Percentiles rank a stretch among this genome's conserved stretches.
Evolutionary conservation across 1,284 basidiomycete genomes (phyloP).

Genomic region (Neonothopanus nambi): DNA sequence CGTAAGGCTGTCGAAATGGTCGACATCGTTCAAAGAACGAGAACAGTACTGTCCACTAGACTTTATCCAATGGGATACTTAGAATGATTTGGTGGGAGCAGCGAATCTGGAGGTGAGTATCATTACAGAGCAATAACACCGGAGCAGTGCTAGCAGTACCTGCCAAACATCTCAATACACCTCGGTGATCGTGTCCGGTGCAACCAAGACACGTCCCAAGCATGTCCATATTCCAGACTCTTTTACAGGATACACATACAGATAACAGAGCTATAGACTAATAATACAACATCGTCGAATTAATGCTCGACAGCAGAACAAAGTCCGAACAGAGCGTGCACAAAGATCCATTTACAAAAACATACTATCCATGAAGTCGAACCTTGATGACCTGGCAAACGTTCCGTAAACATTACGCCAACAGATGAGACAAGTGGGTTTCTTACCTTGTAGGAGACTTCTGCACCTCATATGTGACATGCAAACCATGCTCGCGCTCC

Average conservation of each 20-base stretch:
- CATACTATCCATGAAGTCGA: constrained; percentile 34
- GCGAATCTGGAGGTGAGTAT: background rate
- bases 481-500: constrained; percentile 23
- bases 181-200: no score
- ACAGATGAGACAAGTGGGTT: background rate
- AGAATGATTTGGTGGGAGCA: background rate
- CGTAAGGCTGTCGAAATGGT: constrained; percentile 84
- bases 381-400: constrained; percentile 25
- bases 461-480: constrained; percentile 34
- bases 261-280: no score
- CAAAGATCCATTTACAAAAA: constrained; percentile 18
- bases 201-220: no score
- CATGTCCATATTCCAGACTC: no score
- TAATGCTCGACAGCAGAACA: no score
- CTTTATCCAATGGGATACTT: background rate
- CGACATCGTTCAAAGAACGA: constrained; percentile 46
- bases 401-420: constrained; percentile 4
- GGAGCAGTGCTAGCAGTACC: background rate
- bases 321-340: no score
- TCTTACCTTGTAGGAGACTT: constrained; percentile 34
- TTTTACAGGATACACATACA: no score
- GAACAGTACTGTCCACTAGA: no score
- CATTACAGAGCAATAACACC: background rate
- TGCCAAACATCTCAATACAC: no score
- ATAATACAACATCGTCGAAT: no score